Percentiles rank a stretch among this genome's conserved stretches.
Conservation (phyloP, 176 grass and related monocot species). For the Oryza brachyantha region DNA sequence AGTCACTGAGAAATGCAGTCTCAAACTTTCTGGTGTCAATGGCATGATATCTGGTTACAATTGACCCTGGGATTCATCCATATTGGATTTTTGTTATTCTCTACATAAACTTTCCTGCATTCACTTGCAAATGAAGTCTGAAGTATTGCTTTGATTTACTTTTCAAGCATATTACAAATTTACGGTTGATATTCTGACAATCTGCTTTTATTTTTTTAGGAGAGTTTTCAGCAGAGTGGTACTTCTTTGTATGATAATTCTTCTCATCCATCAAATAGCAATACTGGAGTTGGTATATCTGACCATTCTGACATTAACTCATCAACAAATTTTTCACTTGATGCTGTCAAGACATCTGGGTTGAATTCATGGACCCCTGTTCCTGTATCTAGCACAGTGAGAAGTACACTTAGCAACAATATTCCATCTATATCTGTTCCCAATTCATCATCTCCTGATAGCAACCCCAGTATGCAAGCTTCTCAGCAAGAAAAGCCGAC, state of each 20-base stretch:
- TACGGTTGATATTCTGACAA: constrained; percentile 15
- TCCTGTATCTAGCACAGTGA: constrained; percentile 19
- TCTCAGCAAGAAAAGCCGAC: constrained; percentile 40
- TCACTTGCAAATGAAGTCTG: constrained; percentile 13
- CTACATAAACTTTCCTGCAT: not conserved
- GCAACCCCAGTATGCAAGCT: constrained; percentile 18
- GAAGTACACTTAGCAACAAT: constrained; percentile 31
- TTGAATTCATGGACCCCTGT: constrained; percentile 37
- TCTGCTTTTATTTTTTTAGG: constrained; percentile 54
- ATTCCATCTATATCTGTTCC: constrained; percentile 5
- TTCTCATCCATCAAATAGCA: constrained; percentile 50
- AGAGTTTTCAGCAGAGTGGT: constrained; percentile 40
- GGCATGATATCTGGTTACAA: not conserved
- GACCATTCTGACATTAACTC: constrained; percentile 35
- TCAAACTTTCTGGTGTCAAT: not conserved
- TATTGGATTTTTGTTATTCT: constrained; percentile 10
- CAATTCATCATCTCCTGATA: constrained; percentile 47
- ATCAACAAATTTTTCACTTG: constrained; percentile 43
- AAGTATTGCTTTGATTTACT: constrained; percentile 20
- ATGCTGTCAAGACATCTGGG: constrained; percentile 32
- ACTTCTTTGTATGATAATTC: constrained; percentile 52
- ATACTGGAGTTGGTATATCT: constrained; percentile 30
- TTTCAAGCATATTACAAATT: not conserved
- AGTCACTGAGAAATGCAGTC: not conserved
- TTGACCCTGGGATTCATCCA: not conserved